Evolutionary conservation across 306 rosid genomes (phyloP).

Genomic region (Vicia faba): DNA sequence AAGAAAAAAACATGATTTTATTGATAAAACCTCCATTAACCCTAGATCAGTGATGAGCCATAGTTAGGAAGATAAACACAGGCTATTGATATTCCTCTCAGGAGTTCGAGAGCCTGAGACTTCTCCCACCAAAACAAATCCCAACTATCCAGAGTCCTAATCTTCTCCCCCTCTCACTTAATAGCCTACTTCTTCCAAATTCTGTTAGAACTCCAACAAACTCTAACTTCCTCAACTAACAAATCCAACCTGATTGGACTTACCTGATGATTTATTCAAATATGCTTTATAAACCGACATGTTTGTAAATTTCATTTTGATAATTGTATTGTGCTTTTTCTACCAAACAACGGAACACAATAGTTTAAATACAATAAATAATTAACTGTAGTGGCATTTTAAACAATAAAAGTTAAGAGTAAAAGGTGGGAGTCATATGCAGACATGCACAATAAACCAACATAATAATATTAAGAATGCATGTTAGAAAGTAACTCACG

Average conservation of each 20-base stretch:
- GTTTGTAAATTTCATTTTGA: slow-evolving; percentile 6
- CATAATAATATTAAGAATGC: slow-evolving; percentile 18
- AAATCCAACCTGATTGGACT: neutral
- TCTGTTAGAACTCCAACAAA: neutral
- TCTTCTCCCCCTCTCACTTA: neutral
- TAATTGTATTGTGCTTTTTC: slow-evolving; percentile 9
- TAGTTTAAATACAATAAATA: slow-evolving; percentile 25
- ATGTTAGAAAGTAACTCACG: slow-evolving; percentile 58
- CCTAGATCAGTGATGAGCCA: slow-evolving; percentile 1
- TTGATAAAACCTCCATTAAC: neutral
- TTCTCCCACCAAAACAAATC: slow-evolving; percentile 14
- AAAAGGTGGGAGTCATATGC: slow-evolving; percentile 4
- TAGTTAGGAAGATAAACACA: neutral
- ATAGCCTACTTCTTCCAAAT: slow-evolving; percentile 4
- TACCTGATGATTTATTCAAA: neutral
- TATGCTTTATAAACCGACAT: slow-evolving; percentile 15
- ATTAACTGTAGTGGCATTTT: neutral
- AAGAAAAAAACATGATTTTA: neutral
- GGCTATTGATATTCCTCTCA: neutral
- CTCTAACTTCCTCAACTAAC: neutral
- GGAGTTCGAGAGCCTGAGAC: neutral
- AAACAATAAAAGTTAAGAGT: slow-evolving; percentile 7
- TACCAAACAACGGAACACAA: slow-evolving; percentile 10
- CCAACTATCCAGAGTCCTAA: slow-evolving; percentile 7
- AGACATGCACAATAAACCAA: slow-evolving; percentile 13